Base-by-base conservation (phyloP, 208 protist species). In the Acanthamoeba castellanii region DNA sequence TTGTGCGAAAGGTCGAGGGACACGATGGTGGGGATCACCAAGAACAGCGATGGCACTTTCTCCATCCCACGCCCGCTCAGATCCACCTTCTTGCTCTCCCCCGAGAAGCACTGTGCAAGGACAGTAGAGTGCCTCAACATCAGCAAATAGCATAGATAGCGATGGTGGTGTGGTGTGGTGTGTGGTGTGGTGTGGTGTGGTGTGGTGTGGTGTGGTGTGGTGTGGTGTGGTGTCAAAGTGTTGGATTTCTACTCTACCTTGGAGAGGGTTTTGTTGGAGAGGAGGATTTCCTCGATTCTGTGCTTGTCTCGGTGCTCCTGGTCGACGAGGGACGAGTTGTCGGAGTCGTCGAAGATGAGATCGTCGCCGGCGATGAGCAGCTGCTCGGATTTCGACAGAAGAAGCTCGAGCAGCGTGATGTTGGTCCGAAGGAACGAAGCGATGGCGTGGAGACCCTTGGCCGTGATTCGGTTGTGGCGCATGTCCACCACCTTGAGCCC, bases 51-150 rank as follows among this genome's bases (percentile, higher is more conserved):
- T 9, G 84, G 84, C 47, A 91, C 84, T 45, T 52, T 64, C 2
- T 72, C 59, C 84, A 91, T 72, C 30, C 84, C 84, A 9, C 84
- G 50, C 2, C 84, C 84, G 30, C 84, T 64, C 32, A 91, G 37
- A 20, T 72, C 84, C 57, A 72, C 84, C 84, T 91, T 91, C 37
- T n/a, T 72, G 57, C 84, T 91, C 84, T 91, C 84, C 32, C 84
- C 84, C 22, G 84, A 72, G 59, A 91, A 91, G 57, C 84, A 91
- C 84, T 91, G 37, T 27, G 32, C 25, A 85, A 85, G 7, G 52
- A 57, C 13, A 57, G 52, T 18, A 57, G 18, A 45, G 42, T 45
- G 42, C 42, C 5, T 45, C 5, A 45, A 45, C 5, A 45, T 45
- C 4, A 45, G 42, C 42, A 45, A 45, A 6, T 45, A 45, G 42